A percentile compares a stretch with the other conserved stretches of the same genome.
These are phyloP conservation scores for Hondaea fermentalgiana DNA, from an alignment of 108 stramenopile genomes.

Conservation along the genomic window DNA sequence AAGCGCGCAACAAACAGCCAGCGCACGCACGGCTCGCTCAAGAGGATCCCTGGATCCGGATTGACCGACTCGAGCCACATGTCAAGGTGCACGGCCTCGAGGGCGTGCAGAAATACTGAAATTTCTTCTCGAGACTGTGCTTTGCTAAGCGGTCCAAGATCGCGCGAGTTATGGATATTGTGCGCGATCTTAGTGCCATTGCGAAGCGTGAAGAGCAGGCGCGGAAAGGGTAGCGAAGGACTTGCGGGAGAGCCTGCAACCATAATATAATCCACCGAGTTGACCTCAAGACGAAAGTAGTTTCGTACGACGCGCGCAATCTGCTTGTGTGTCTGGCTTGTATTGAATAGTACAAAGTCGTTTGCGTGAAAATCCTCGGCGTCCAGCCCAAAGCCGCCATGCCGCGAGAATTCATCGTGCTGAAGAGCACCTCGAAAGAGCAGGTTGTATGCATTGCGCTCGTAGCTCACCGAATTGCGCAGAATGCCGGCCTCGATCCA, in stretches of 20 bases:
- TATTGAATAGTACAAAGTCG: not conserved
- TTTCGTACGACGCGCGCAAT: not conserved
- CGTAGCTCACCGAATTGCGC: not conserved
- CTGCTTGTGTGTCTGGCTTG: not conserved
- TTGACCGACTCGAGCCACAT: not conserved
- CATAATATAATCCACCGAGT: not conserved
- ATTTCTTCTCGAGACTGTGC: not conserved
- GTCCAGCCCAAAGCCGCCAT: not conserved
- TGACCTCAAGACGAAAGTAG: not conserved
- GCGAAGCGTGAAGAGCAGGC: not conserved
- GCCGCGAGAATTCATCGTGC: slow-evolving; percentile 1
- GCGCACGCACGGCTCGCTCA: not conserved
- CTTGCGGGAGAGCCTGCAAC: not conserved
- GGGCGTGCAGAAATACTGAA: not conserved
- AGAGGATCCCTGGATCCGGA: not conserved
- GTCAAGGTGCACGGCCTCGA: not conserved
- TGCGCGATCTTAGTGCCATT: not conserved
- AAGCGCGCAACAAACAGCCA: not conserved
- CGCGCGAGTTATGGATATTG: not conserved
- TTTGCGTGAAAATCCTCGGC: slow-evolving; percentile 15
- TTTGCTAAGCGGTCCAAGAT: not conserved
- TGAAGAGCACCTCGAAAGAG: not conserved
- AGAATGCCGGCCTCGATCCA: not conserved
- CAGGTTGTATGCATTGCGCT: not conserved
- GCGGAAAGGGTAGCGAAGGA: not conserved